phyloP scores from a whole-genome alignment of 1,284 basidiomycete species.

The Apiotrichum sp. region DNA sequence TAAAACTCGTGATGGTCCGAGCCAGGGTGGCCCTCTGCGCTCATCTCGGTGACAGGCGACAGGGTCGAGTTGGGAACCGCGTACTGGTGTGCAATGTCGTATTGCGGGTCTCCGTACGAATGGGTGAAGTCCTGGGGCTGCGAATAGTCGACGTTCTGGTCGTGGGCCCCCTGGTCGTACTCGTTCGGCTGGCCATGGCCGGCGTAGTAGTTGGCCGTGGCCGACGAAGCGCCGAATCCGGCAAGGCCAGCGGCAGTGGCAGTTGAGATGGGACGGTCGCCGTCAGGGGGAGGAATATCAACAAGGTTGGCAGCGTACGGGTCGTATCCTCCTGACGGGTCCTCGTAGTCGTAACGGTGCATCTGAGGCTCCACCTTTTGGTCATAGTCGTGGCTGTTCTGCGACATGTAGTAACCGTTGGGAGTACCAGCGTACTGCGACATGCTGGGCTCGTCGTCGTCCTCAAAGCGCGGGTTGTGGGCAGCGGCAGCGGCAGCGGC shows the following conservation, averaged over 20 bases:
- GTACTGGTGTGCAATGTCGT: constrained; percentile 32
- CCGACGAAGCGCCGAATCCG: constrained; percentile 33
- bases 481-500: constrained; percentile 45
- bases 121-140: constrained; percentile 10
- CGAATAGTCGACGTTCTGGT: background rate
- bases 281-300: constrained; percentile 19
- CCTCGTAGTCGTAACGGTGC: constrained; percentile 39
- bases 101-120: constrained; percentile 39
- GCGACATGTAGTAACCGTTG: constrained; percentile 39
- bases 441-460: constrained; percentile 45
- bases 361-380: constrained; percentile 18
- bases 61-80: constrained; percentile 5
- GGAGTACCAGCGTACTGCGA: constrained; percentile 29
- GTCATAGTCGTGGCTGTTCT: constrained; percentile 15
- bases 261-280: constrained; percentile 19
- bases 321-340: constrained; percentile 45
- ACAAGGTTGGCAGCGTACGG: constrained; percentile 38
- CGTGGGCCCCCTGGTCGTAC: background rate
- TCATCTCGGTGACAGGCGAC: constrained; percentile 1
- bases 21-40: background rate
- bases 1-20: background rate
- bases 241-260: constrained; percentile 1
- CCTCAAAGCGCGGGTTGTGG: constrained; percentile 36
- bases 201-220: constrained; percentile 9
- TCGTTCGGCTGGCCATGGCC: constrained; percentile 2